These are phyloP conservation scores for Malus sylvestris DNA, from an alignment of 306 rosid genomes.

Conservation along the genomic window DNA sequence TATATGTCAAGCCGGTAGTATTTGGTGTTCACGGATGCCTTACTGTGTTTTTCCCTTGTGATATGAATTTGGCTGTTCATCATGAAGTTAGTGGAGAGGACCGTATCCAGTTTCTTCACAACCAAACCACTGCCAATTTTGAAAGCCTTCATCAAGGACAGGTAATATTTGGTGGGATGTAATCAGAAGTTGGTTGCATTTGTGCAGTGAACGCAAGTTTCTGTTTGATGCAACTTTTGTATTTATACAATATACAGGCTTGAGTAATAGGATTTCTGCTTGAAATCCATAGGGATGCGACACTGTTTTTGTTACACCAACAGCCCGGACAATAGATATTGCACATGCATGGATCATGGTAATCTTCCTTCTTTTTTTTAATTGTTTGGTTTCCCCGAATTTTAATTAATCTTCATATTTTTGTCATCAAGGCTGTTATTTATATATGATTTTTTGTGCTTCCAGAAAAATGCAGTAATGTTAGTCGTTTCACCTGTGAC, in stretches of 20 bases:
- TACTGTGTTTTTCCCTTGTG: background rate
- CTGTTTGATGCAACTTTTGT: conserved; percentile 27
- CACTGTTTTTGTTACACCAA: conserved; percentile 92
- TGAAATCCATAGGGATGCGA: conserved; percentile 90
- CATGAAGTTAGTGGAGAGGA: conserved; percentile 82
- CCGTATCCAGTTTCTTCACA: conserved; percentile 87
- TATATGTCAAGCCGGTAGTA: background rate
- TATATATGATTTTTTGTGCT: background rate
- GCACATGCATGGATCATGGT: conserved; percentile 95
- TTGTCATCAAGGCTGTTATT: background rate
- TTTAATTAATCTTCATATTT: conserved; percentile 1
- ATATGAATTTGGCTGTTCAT: conserved; percentile 13
- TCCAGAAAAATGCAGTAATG: conserved; percentile 66
- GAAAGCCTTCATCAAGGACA: conserved; percentile 68
- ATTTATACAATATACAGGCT: conserved; percentile 49
- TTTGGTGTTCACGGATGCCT: conserved; percentile 1
- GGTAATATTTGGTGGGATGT: conserved; percentile 41
- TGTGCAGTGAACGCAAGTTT: conserved; percentile 9
- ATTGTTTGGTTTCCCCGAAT: conserved; percentile 16
- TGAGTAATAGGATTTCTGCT: conserved; percentile 63
- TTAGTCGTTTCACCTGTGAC: conserved; percentile 68
- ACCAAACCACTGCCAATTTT: conserved; percentile 87
- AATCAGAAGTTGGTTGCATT: conserved; percentile 20
- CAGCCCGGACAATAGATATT: conserved; percentile 93
- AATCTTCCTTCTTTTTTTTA: conserved; percentile 2